Conservation (phyloP, 305 asterid species). For the Coffea humblotiana region DNA sequence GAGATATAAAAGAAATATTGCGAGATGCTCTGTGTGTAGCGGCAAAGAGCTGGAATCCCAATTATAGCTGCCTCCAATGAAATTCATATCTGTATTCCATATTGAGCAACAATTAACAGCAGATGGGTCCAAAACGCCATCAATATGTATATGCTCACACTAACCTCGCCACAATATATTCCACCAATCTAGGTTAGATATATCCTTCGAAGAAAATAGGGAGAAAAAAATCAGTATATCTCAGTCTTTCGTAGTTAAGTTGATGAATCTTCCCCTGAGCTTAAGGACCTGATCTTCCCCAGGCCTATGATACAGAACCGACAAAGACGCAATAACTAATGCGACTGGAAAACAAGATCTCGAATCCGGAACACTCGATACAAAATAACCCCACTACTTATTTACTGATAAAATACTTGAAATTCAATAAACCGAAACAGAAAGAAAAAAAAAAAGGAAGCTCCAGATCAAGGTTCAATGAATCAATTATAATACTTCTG, state of each 20-base stretch:
- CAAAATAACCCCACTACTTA: background rate
- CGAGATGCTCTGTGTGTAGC: background rate
- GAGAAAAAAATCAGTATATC: background rate
- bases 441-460: background rate
- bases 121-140: background rate
- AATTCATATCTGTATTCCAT: background rate
- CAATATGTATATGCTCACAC: background rate
- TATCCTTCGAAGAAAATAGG: background rate
- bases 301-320: background rate
- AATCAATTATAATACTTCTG: background rate
- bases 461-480: constrained; percentile 12
- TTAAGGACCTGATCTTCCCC: background rate
- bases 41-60: background rate
- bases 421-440: background rate
- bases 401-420: background rate
- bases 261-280: background rate
- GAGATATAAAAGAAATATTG: background rate
- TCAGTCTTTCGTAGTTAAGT: background rate
- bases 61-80: background rate
- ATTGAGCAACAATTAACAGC: background rate
- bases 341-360: constrained; percentile 13
- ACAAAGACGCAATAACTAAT: background rate
- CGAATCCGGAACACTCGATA: background rate
- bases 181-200: background rate
- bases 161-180: background rate